Base-by-base conservation (phyloP, 2,329 filamentous ascomycete genomes). In the Colletotrichum sp. region DNA sequence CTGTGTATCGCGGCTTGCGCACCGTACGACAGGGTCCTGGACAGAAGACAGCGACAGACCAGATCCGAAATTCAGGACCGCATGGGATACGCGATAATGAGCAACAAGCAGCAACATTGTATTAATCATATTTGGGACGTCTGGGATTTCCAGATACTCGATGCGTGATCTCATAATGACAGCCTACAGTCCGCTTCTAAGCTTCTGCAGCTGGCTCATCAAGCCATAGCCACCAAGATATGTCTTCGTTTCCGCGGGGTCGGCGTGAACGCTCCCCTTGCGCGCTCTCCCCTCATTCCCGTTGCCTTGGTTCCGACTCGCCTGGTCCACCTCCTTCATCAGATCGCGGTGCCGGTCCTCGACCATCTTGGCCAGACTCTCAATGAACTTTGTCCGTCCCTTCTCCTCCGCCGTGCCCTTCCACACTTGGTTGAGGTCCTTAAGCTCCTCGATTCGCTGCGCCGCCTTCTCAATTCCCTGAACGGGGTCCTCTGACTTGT, bases 341-440 rank as follows among this genome's bases (percentile, higher is more conserved):
- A 92, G 80, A 73, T 90, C 89, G 78, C 86, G 85, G 78, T 90
- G 90, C 73, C 88, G 88, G 78, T 98, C 96, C 81, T 98, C 96
- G 2, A 98, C 95, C 84, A 95, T 90, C 86, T 93, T 95, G 39
- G 93, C 92, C 80, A 99, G 84, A 68, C 90, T 90, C 78, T 99
- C 96, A 21, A 99, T 93, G 82, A 98, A 96, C 81, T 92, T 94
- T 12, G 87, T 86, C 69, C 97, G 89, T 7, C 95, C 95, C 85
- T 95, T 98, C 83, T 99, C 97, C 86, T 99, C 97, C 0, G 95
- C 94, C 4, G 97, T 98, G n/a, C 96, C 96, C 83, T 94, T 96
- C 96, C 97, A 99, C 26, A 99, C 93, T n/a, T 86, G 86, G 6
- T 92, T 92, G 78, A 99, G 85, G 77, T 93, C 90, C 81, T 95